Evolutionary conservation across 305 asterid genomes (phyloP).

Genomic region (Rubia peregrina): DNA sequence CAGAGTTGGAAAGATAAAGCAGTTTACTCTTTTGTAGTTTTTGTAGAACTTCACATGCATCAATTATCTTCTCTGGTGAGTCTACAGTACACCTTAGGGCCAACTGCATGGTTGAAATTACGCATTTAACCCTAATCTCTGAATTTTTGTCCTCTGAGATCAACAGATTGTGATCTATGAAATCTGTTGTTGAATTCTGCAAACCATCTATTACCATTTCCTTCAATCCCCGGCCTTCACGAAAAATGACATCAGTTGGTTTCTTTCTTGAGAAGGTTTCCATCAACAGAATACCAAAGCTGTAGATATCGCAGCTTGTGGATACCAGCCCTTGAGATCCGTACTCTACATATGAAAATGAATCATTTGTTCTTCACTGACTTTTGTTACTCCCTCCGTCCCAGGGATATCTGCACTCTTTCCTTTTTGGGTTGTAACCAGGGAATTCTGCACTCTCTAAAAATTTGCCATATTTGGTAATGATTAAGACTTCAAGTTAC

Average conservation of each 20-base stretch:
- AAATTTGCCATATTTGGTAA: too few relatives aligned
- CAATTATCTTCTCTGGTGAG: neutral
- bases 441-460: too few relatives aligned
- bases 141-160: neutral
- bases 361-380: neutral
- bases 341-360: conserved; percentile 1
- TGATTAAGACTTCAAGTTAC: too few relatives aligned
- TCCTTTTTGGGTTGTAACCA: too few relatives aligned
- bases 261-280: conserved; percentile 12
- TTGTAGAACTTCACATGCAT: neutral
- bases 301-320: conserved; percentile 2
- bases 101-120: neutral
- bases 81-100: neutral
- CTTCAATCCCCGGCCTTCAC: conserved; percentile 1
- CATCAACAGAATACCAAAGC: conserved; percentile 26
- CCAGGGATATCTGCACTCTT: too few relatives aligned
- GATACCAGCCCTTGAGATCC: conserved; percentile 6
- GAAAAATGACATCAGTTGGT: conserved; percentile 24
- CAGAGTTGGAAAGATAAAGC: neutral
- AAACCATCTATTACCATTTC: neutral
- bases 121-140: neutral
- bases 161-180: neutral
- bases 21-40: neutral
- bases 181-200: neutral
- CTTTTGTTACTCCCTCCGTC: too few relatives aligned